Evolutionary conservation across 768 basidiomycete species (phyloP).

Genomic region (Russula compacta): DNA sequence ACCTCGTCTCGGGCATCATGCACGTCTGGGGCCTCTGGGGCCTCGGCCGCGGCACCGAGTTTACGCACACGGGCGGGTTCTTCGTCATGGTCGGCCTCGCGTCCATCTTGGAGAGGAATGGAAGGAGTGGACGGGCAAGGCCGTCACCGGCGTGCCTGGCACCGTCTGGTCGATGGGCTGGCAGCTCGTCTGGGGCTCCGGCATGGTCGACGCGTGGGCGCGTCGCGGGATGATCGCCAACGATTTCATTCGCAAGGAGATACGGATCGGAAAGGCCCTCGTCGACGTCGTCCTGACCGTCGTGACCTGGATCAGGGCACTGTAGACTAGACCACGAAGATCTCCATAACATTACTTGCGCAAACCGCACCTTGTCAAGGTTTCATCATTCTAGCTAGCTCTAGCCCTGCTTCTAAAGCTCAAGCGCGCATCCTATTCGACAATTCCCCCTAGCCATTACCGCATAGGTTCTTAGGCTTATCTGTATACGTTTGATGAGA

Average conservation of each 20-base stretch:
- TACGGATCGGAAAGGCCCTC: slow-evolving; percentile 11
- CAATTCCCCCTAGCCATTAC: no score
- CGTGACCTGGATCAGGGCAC: not conserved
- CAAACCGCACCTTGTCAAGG: no score
- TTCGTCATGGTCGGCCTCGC: slow-evolving; percentile 54
- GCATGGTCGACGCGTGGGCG: slow-evolving; percentile 18
- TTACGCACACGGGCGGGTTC: slow-evolving; percentile 36
- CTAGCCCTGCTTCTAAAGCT: no score
- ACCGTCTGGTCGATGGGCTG: slow-evolving; percentile 44
- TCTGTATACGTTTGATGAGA: no score
- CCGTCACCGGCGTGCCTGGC: slow-evolving; percentile 42
- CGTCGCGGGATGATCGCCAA: slow-evolving; percentile 12
- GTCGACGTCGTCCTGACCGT: not conserved
- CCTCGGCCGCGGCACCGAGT: slow-evolving; percentile 49
- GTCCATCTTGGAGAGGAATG: slow-evolving; percentile 41
- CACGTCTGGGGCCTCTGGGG: slow-evolving; percentile 55
- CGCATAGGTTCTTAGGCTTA: no score
- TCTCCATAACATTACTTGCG: no score
- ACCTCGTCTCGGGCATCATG: slow-evolving; percentile 47
- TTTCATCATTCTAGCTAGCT: no score
- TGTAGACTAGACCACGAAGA: not conserved
- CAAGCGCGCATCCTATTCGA: no score
- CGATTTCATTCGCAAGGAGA: slow-evolving; percentile 3
- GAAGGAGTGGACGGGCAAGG: slow-evolving; percentile 35
- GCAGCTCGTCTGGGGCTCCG: slow-evolving; percentile 35